Evolutionary conservation across 495 filamentous ascomycete genomes (phyloP).

Genomic region (Arthonia radiata): DNA sequence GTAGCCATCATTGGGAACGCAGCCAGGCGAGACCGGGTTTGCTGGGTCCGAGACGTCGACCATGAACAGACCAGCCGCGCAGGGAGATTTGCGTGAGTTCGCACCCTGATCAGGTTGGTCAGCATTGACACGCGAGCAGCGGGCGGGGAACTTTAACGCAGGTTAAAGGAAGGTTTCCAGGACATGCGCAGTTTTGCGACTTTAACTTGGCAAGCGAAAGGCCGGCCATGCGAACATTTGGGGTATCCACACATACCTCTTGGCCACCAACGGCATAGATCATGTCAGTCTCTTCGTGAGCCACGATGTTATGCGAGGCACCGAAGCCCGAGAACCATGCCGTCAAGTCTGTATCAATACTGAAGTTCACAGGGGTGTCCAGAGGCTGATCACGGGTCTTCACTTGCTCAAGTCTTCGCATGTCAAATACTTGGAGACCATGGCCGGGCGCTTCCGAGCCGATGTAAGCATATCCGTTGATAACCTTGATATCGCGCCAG

Average conservation of each 20-base stretch:
- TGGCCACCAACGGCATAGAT: slow-evolving; percentile 26
- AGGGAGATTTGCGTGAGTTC: slow-evolving; percentile 18
- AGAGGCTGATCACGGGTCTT: too few relatives aligned
- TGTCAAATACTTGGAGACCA: slow-evolving; percentile 28
- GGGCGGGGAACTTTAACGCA: too few relatives aligned
- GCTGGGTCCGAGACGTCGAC: slow-evolving; percentile 25
- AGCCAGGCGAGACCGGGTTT: slow-evolving; percentile 25
- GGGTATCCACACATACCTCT: too few relatives aligned
- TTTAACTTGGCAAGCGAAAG: too few relatives aligned
- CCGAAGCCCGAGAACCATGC: slow-evolving; percentile 16
- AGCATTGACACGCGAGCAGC: too few relatives aligned
- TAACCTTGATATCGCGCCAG: slow-evolving; percentile 26
- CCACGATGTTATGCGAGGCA: slow-evolving; percentile 26
- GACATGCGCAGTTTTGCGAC: too few relatives aligned
- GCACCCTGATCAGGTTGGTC: too few relatives aligned
- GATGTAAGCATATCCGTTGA: slow-evolving; percentile 23
- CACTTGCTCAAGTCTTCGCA: too few relatives aligned
- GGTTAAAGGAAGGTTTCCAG: too few relatives aligned
- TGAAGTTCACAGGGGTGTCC: slow-evolving; percentile 13
- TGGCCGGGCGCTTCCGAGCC: slow-evolving; percentile 24
- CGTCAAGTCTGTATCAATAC: slow-evolving; percentile 11
- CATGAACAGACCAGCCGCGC: slow-evolving; percentile 26
- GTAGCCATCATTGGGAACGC: slow-evolving; percentile 28
- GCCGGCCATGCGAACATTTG: too few relatives aligned
- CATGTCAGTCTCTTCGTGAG: slow-evolving; percentile 24